phyloP scores from a whole-genome alignment of 805 yeast genomes.

The Starmerella cellae region DNA sequence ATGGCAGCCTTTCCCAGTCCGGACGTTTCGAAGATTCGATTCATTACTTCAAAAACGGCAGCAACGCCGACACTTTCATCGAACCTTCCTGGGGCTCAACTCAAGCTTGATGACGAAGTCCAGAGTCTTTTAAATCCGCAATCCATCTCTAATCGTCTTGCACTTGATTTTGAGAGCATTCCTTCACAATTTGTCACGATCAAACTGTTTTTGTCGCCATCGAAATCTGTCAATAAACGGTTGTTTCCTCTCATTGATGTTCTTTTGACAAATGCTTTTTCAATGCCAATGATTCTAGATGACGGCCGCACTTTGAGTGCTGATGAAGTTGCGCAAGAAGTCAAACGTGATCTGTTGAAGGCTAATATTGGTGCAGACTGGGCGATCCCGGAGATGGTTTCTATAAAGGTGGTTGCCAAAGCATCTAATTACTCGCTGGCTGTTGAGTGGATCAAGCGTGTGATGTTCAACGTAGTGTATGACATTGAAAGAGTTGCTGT shows the following conservation, averaged over 20 bases:
- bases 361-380: slow-evolving; percentile 44
- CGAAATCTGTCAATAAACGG: slow-evolving; percentile 35
- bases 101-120: slow-evolving; percentile 8
- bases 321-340: slow-evolving; percentile 60
- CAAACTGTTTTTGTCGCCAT: slow-evolving; percentile 46
- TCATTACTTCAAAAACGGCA: slow-evolving; percentile 56
- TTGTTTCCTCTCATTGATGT: slow-evolving; percentile 52
- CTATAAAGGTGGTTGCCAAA: slow-evolving; percentile 49
- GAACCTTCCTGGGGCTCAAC: slow-evolving; percentile 4
- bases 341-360: slow-evolving; percentile 58
- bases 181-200: slow-evolving; percentile 68
- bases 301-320: slow-evolving; percentile 48
- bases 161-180: slow-evolving; percentile 65
- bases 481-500: slow-evolving; percentile 61
- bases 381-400: slow-evolving; percentile 52
- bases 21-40: slow-evolving; percentile 58
- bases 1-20: slow-evolving; percentile 53
- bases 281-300: slow-evolving; percentile 54
- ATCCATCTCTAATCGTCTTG: slow-evolving; percentile 33
- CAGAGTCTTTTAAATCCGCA: slow-evolving; percentile 18
- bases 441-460: slow-evolving; percentile 60
- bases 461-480: slow-evolving; percentile 52
- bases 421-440: slow-evolving; percentile 50
- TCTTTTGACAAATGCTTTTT: slow-evolving; percentile 51
- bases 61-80: slow-evolving; percentile 34